Evolutionary conservation across 768 basidiomycete genomes (phyloP).

Genomic region (Leucocoprinus leucothites): DNA sequence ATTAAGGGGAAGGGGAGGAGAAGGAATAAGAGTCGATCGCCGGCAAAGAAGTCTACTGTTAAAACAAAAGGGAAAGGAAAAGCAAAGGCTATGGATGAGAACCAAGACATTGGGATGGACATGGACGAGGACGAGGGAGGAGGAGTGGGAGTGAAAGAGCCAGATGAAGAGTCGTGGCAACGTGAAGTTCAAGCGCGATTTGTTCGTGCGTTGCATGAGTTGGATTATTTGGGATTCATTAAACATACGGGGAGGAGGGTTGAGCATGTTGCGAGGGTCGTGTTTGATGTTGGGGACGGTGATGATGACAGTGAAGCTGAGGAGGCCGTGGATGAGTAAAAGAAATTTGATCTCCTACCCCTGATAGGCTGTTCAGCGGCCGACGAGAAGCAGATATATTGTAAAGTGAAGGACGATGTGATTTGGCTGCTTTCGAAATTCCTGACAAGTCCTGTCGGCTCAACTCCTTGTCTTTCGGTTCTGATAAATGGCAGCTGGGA

Average conservation of each 20-base stretch:
- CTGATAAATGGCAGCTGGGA: too few relatives aligned
- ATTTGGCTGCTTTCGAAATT: too few relatives aligned
- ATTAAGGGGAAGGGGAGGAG: background rate
- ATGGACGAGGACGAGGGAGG: constrained; percentile 26
- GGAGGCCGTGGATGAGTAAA: background rate
- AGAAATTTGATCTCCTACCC: too few relatives aligned
- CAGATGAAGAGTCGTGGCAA: constrained; percentile 49
- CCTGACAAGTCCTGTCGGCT: too few relatives aligned
- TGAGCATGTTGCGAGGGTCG: constrained; percentile 70
- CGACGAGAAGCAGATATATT: too few relatives aligned
- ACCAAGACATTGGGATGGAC: constrained; percentile 21
- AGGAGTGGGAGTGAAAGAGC: constrained; percentile 27
- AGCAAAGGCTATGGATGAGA: constrained; percentile 24
- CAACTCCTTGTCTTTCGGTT: too few relatives aligned
- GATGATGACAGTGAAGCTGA: constrained; percentile 17
- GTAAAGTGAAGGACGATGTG: too few relatives aligned
- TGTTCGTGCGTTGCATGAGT: constrained; percentile 74
- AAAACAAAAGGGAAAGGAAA: constrained; percentile 26
- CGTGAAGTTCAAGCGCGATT: constrained; percentile 74
- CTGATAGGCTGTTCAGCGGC: too few relatives aligned
- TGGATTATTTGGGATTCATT: constrained; percentile 77
- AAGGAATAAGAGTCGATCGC: background rate
- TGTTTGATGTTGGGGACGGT: constrained; percentile 46
- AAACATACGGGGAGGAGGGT: constrained; percentile 77
- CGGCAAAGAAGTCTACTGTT: constrained; percentile 15